A percentile compares a stretch with the other conserved stretches of the same genome.
Evolutionary conservation across 345 rosid genomes (phyloP).

Genomic region (Populus tremula): DNA sequence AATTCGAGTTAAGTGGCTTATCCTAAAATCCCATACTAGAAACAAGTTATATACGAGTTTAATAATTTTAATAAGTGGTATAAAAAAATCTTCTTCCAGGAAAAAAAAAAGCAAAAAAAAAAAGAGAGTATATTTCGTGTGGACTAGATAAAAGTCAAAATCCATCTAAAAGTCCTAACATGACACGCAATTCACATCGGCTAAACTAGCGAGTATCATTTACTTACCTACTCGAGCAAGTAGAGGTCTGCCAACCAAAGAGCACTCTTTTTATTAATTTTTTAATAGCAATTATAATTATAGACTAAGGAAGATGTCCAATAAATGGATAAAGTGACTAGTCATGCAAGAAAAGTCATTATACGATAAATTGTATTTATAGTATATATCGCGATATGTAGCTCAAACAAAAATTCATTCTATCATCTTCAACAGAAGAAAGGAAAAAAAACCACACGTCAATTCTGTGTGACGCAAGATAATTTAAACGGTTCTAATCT

Average conservation of each 20-base stretch:
- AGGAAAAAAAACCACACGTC: conserved; percentile 22
- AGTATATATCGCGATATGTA: neutral
- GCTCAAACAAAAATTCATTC: neutral
- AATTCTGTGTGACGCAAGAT: conserved; percentile 43
- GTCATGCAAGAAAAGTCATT: neutral
- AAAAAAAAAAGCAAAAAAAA: too few species aligned
- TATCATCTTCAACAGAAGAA: neutral
- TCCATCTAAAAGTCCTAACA: neutral
- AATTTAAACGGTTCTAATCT: conserved; percentile 38
- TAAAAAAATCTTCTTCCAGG: too few species aligned
- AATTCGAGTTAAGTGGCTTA: too few species aligned
- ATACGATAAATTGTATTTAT: neutral
- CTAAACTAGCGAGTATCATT: neutral
- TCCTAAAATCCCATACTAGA: too few species aligned
- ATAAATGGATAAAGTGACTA: conserved; percentile 24
- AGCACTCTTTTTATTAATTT: neutral
- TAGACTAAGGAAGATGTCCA: conserved; percentile 16
- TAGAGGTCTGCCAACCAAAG: neutral
- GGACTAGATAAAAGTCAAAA: neutral
- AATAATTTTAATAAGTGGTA: too few species aligned
- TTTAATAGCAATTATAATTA: neutral
- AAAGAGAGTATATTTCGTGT: too few species aligned
- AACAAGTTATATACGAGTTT: too few species aligned
- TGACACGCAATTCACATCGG: neutral
- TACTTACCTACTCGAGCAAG: conserved; percentile 6